phyloP scores from a whole-genome alignment of 768 basidiomycete species.

The Trametopsis cervina region DNA sequence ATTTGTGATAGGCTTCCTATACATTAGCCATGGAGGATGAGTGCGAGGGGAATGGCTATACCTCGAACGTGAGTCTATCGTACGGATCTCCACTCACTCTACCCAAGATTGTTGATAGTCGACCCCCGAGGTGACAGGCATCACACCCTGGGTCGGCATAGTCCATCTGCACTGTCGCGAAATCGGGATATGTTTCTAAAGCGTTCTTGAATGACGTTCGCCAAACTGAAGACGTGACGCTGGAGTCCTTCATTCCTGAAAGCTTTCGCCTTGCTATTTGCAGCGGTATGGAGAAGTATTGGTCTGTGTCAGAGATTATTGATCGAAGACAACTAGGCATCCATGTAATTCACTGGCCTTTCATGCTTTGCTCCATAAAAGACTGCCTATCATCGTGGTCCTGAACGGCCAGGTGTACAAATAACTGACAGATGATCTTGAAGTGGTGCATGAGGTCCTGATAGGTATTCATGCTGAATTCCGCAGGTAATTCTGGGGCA shows the following conservation, averaged over 20 bases:
- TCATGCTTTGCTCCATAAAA: conserved; percentile 48
- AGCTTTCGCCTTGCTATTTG: conserved; percentile 63
- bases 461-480: conserved; percentile 77
- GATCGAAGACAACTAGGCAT: background rate
- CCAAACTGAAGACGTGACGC: conserved; percentile 87
- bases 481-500: conserved; percentile 49
- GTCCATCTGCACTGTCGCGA: conserved; percentile 45
- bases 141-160: conserved; percentile 65
- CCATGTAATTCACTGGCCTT: conserved; percentile 33
- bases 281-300: conserved; percentile 72
- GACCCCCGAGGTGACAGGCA: conserved; percentile 72
- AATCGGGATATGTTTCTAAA: conserved; percentile 61
- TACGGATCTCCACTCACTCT: conserved; percentile 65
- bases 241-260: conserved; percentile 59
- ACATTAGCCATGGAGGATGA: background rate
- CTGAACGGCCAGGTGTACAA: conserved; percentile 73
- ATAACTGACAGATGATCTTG: conserved; percentile 84
- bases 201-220: conserved; percentile 55
- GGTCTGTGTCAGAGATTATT: conserved; percentile 34
- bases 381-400: conserved; percentile 40
- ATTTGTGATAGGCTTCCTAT: background rate
- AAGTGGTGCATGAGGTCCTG: conserved; percentile 75
- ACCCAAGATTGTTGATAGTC: conserved; percentile 58
- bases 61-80: conserved; percentile 62
- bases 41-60: conserved; percentile 13